Percentiles rank a stretch among this genome's conserved stretches.
These are phyloP conservation scores for Fusarium sp. DNA, from an alignment of 2,329 filamentous ascomycete genomes.

Conservation along the genomic window DNA sequence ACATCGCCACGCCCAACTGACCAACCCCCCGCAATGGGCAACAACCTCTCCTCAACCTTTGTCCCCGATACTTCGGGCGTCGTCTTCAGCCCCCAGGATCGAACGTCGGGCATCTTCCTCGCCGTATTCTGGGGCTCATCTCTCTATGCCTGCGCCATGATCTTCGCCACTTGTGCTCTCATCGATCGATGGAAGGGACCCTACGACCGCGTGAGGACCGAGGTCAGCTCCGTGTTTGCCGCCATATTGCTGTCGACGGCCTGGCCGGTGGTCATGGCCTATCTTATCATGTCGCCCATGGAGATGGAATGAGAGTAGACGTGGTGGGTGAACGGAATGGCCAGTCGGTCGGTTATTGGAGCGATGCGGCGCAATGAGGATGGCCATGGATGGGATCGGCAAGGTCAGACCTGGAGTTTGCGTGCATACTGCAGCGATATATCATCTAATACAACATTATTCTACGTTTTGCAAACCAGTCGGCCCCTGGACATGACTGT, in stretches of 20 bases:
- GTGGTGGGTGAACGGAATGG: neutral
- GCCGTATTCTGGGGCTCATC: slow-evolving; percentile 48
- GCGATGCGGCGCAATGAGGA: slow-evolving; percentile 21
- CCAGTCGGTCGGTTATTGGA: slow-evolving; percentile 1
- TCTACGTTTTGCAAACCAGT: slow-evolving; percentile 1
- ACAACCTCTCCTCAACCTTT: slow-evolving; percentile 52
- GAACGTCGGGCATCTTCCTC: slow-evolving; percentile 45
- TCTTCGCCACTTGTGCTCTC: slow-evolving; percentile 54
- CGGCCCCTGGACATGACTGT: neutral
- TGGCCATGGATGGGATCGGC: slow-evolving; percentile 18
- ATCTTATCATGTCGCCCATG: slow-evolving; percentile 43
- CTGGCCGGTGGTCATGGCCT: slow-evolving; percentile 51
- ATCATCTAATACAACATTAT: slow-evolving; percentile 31
- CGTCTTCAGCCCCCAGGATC: slow-evolving; percentile 47
- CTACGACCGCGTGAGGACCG: slow-evolving; percentile 47
- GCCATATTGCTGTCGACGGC: slow-evolving; percentile 48
- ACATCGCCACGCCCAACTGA: slow-evolving; percentile 1
- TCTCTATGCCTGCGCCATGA: slow-evolving; percentile 53
- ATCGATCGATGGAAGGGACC: slow-evolving; percentile 55
- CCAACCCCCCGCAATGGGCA: slow-evolving; percentile 48
- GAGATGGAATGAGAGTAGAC: neutral
- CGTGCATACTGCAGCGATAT: slow-evolving; percentile 33
- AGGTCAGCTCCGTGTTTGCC: slow-evolving; percentile 43
- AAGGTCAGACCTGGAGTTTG: slow-evolving; percentile 33
- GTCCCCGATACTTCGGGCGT: slow-evolving; percentile 51